phyloP scores from a whole-genome alignment of 306 rosid species.

The Glycyrrhiza uralensis region DNA sequence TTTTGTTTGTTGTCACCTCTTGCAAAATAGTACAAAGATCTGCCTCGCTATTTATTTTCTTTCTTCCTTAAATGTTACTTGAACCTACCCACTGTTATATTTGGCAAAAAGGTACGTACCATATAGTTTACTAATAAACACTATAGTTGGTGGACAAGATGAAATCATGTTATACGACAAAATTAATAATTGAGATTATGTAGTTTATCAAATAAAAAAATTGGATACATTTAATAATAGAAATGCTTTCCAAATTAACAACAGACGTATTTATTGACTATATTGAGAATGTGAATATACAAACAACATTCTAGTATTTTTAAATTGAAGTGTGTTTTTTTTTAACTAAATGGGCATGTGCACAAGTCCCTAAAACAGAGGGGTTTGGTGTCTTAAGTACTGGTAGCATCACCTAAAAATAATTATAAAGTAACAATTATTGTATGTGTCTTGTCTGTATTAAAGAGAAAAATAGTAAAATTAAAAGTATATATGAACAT shows the following conservation, averaged over 20 bases:
- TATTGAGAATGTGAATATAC: conserved; percentile 9
- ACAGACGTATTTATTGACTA: conserved; percentile 14
- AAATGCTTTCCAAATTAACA: neutral
- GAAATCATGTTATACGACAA: conserved; percentile 22
- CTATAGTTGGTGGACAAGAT: conserved; percentile 8
- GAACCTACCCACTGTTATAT: neutral
- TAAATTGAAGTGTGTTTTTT: neutral
- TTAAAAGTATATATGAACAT: neutral
- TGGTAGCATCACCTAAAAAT: neutral
- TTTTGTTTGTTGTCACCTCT: neutral
- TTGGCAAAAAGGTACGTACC: conserved; percentile 8
- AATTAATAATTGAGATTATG: conserved; percentile 26
- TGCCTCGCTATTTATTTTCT: neutral
- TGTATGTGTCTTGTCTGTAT: neutral
- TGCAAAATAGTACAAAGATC: conserved; percentile 6
- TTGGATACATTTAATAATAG: neutral
- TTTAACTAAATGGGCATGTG: conserved; percentile 14
- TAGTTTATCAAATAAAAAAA: conserved; percentile 2
- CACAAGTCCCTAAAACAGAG: conserved; percentile 19
- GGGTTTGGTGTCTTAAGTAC: conserved; percentile 3
- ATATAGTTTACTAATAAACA: neutral
- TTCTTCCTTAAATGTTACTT: conserved; percentile 21
- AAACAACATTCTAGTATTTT: conserved; percentile 24
- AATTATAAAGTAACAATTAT: conserved; percentile 5
- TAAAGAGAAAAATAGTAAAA: neutral